A percentile compares a stretch with the other conserved stretches of the same genome.
Evolutionary conservation across 75 land plant genomes (phyloP).

Genomic region (Ceratopteris richardii): DNA sequence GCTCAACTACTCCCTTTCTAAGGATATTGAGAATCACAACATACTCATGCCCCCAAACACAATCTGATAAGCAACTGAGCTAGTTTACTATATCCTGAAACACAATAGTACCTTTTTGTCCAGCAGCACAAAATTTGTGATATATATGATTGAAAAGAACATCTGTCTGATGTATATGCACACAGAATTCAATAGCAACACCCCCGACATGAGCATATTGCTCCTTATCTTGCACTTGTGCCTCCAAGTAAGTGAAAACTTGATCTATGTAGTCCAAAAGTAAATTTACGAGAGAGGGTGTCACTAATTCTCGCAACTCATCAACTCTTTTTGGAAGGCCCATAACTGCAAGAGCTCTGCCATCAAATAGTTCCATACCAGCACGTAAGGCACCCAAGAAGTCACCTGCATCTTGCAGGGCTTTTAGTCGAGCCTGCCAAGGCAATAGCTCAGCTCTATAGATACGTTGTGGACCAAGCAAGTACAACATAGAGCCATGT

Average conservation of each 20-base stretch:
- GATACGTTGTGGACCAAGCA: slow-evolving; percentile 71
- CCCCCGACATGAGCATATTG: slow-evolving; percentile 98
- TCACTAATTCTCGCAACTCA: slow-evolving; percentile 58
- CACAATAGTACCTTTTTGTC: slow-evolving; percentile 61
- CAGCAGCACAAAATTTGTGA: slow-evolving; percentile 66
- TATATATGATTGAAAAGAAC: slow-evolving; percentile 79
- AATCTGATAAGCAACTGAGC: too few relatives aligned
- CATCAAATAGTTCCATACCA: slow-evolving; percentile 96
- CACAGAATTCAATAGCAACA: slow-evolving; percentile 97
- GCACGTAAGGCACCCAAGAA: slow-evolving; percentile 98
- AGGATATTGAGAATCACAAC: too few relatives aligned
- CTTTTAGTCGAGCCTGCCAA: slow-evolving; percentile 92
- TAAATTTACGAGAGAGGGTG: slow-evolving; percentile 80
- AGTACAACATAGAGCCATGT: slow-evolving; percentile 76
- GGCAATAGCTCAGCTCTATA: slow-evolving; percentile 82
- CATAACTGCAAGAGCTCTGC: slow-evolving; percentile 83
- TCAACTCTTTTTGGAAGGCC: slow-evolving; percentile 78
- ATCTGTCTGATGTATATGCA: slow-evolving; percentile 78
- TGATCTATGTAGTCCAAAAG: slow-evolving; percentile 84
- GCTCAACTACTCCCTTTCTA: too few relatives aligned
- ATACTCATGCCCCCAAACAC: too few relatives aligned
- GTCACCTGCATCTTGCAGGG: slow-evolving; percentile 88
- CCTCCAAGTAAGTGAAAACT: slow-evolving; percentile 80
- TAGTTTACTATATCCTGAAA: too few relatives aligned
- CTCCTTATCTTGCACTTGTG: slow-evolving; percentile 51